phyloP scores from a whole-genome alignment of 306 rosid genomes.

The Cyclanthera cordifolia region DNA sequence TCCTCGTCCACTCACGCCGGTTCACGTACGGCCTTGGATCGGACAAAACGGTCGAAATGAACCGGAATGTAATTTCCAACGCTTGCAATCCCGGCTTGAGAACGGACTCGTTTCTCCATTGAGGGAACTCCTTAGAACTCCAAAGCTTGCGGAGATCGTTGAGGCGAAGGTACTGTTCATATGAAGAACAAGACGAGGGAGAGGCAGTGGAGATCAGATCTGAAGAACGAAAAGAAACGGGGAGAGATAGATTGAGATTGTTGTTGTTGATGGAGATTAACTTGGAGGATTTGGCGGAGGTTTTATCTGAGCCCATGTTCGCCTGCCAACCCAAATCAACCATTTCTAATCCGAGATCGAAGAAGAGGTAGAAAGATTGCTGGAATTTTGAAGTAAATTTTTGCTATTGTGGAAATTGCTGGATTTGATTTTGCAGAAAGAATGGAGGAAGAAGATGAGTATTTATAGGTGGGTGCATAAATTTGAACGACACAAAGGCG shows the following conservation, averaged over 20 bases:
- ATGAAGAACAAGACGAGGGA: constrained; percentile 36
- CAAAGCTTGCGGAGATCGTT: constrained; percentile 53
- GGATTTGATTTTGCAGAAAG: background rate
- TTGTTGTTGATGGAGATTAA: constrained; percentile 24
- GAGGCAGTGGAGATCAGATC: constrained; percentile 52
- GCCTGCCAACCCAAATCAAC: constrained; percentile 64
- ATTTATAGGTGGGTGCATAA: constrained; percentile 30
- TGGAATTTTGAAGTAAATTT: background rate
- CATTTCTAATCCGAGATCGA: constrained; percentile 29
- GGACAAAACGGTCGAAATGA: constrained; percentile 44
- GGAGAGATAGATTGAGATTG: constrained; percentile 25
- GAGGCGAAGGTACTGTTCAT: constrained; percentile 63
- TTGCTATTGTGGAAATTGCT: too few species aligned
- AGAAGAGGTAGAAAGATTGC: too few species aligned
- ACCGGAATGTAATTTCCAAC: constrained; percentile 68
- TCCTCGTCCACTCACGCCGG: constrained; percentile 61
- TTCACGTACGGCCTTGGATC: constrained; percentile 62
- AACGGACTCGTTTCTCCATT: constrained; percentile 60
- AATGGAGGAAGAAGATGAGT: constrained; percentile 10
- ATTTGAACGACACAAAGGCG: constrained; percentile 33
- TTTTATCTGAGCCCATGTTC: constrained; percentile 45
- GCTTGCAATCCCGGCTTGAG: constrained; percentile 66
- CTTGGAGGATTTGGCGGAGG: constrained; percentile 46
- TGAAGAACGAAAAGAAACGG: constrained; percentile 26
- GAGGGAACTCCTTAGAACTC: constrained; percentile 40